Evolutionary conservation across 441 rosid genomes (phyloP).

Genomic region (Bocquillonia castaneifolia): DNA sequence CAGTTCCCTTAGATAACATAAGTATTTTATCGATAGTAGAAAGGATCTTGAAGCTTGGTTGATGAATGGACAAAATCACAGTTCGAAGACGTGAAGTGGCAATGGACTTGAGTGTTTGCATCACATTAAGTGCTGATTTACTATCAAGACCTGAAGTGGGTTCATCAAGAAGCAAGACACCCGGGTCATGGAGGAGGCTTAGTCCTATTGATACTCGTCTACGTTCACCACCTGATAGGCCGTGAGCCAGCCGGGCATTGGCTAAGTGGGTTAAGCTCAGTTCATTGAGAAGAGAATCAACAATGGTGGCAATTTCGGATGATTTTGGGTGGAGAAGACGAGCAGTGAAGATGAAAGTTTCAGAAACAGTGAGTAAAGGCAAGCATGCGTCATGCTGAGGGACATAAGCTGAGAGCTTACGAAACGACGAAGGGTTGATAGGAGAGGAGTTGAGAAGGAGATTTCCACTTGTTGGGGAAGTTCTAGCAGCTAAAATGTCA

Average conservation of each 20-base stretch:
- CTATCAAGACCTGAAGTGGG: conserved; percentile 90
- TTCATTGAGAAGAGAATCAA: conserved; percentile 54
- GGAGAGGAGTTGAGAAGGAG: conserved; percentile 66
- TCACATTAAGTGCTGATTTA: conserved; percentile 69
- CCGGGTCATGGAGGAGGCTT: conserved; percentile 79
- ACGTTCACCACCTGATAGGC: conserved; percentile 76
- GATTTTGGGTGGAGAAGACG: conserved; percentile 51
- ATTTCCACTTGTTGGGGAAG: conserved; percentile 60
- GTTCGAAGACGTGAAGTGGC: conserved; percentile 60
- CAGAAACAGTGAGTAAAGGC: conserved; percentile 68
- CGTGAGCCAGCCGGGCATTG: conserved; percentile 42
- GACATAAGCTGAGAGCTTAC: conserved; percentile 78
- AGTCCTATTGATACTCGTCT: conserved; percentile 83
- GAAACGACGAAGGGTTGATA: conserved; percentile 64
- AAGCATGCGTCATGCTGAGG: conserved; percentile 79
- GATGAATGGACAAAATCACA: conserved; percentile 74
- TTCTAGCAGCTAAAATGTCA: conserved; percentile 75
- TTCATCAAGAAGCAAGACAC: conserved; percentile 74
- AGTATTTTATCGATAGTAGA: conserved; percentile 55
- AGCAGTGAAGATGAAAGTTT: conserved; percentile 68
- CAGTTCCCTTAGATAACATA: conserved; percentile 60
- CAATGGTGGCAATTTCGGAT: conserved; percentile 32
- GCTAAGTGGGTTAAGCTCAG: conserved; percentile 58
- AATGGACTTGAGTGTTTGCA: conserved; percentile 56
- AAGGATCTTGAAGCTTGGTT: conserved; percentile 87